These are phyloP conservation scores for Hansfordia pulvinata DNA, from an alignment of 2,329 filamentous ascomycete species.

Conservation along the genomic window DNA sequence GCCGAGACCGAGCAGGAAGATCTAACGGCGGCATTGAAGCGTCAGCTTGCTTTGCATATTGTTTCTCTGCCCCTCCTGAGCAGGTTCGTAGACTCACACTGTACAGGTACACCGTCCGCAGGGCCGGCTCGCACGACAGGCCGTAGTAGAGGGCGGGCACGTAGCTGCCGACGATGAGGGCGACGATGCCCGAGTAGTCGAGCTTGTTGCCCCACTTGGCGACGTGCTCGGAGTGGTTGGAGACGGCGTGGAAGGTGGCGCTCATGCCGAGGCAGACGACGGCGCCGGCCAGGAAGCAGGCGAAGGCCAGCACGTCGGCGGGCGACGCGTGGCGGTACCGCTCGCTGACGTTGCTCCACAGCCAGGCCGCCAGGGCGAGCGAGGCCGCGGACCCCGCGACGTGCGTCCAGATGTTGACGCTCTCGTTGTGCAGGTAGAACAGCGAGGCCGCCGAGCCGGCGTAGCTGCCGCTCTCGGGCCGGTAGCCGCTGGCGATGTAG, in stretches of 20 bases:
- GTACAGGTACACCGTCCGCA: constrained; percentile 61
- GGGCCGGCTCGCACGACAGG: constrained; percentile 53
- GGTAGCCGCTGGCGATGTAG: constrained; percentile 41
- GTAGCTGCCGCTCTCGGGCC: constrained; percentile 34
- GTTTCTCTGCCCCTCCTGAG: too few relatives aligned
- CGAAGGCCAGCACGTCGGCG: constrained; percentile 58
- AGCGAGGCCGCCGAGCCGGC: constrained; percentile 29
- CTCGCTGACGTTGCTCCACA: constrained; percentile 45
- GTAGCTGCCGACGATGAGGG: constrained; percentile 82
- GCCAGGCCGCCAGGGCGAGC: constrained; percentile 29
- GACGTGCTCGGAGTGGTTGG: constrained; percentile 70
- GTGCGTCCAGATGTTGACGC: constrained; percentile 50
- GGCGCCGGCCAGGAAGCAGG: constrained; percentile 67
- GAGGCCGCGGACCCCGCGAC: constrained; percentile 52
- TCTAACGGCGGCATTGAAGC: constrained; percentile 44
- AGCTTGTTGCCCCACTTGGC: constrained; percentile 80
- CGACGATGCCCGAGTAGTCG: constrained; percentile 89
- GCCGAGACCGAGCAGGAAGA: constrained; percentile 60
- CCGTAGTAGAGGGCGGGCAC: constrained; percentile 82
- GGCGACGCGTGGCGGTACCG: constrained; percentile 50
- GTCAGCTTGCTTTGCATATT: too few relatives aligned
- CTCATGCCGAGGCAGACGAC: constrained; percentile 66
- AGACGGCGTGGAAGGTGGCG: constrained; percentile 72
- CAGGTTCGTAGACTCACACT: constrained; percentile 39
- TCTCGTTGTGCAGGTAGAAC: constrained; percentile 45